Conservation (phyloP, 1,284 basidiomycete genomes). For the Apiotrichum sp. region DNA sequence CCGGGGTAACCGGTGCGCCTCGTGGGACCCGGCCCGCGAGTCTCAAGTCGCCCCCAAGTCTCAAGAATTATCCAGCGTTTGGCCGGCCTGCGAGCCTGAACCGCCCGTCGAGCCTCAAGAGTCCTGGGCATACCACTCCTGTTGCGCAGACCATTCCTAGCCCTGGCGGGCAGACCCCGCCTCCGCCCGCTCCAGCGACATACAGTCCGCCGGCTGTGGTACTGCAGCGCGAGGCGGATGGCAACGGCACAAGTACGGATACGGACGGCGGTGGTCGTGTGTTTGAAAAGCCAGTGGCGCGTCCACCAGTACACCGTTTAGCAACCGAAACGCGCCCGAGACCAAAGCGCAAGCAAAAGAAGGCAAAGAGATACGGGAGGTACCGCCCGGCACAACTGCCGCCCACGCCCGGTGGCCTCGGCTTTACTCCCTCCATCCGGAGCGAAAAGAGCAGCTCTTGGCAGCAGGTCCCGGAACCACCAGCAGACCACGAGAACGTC, state of each 20-base stretch:
- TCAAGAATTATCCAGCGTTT: no score
- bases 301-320: not conserved
- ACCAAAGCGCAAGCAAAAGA: constrained; percentile 2
- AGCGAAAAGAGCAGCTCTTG: not conserved
- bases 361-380: not conserved
- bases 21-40: no score
- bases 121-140: not conserved
- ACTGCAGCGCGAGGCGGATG: not conserved
- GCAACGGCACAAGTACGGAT: not conserved
- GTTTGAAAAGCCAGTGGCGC: not conserved
- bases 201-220: no score
- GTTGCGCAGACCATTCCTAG: no score
- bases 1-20: no score
- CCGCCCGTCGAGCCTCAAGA: not conserved
- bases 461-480: not conserved
- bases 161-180: no score
- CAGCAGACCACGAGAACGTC: constrained; percentile 13
- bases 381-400: constrained; percentile 12
- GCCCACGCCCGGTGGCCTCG: constrained; percentile 12
- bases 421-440: not conserved
- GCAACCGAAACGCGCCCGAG: no score
- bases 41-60: no score
- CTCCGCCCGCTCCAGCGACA: no score
- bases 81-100: no score
- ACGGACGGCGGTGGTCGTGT: not conserved